Base-by-base conservation (phyloP, 2,329 filamentous ascomycete genomes). In the Teratosphaeria pseudoeucalypti region DNA sequence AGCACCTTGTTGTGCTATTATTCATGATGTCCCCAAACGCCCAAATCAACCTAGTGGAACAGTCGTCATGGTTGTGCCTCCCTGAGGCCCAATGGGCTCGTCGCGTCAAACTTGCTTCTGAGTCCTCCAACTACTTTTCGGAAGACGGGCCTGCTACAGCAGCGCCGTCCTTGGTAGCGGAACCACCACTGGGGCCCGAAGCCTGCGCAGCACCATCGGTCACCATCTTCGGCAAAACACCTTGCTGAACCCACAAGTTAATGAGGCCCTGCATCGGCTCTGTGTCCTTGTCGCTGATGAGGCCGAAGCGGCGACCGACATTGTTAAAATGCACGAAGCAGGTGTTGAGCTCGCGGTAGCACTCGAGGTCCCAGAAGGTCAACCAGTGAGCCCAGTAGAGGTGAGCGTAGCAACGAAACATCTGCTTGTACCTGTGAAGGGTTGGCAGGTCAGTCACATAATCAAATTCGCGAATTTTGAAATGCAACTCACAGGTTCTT, bases 241-340 rank as follows among this genome's bases (percentile, higher is more conserved):
- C 91, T 71, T 92, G 92, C 63, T 87, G 87, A 29, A 91, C 86
- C 87, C 92, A 96, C 55, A 96, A 82, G 69, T 96, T 91, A 66
- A 97, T 89, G 66, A 97, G 77, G 29, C 90, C 90, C 78, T 95
- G 90, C 90, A 97, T 96, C 26, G 92, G 92, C 79, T 96, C 92
- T 68, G 95, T 83, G 75, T 96, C 92, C 70, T 90, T 88, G 61
- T 91, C 90, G 66, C 88, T 88, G 62, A 97, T 83, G 77, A 97
- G 69, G 14, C 75, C 75, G 62, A 91, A 86, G 70, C 96, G 84
- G 70, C 91, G 92, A 58, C 91, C 94, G 55, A 80, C 78, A 61
- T 79, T 80, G 68, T 80, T 72, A 64, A 81, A 80, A 66, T 80
- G 78, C 58, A 80, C 75, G 67, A 80, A 80, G 73, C 78, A 80